Evolutionary conservation across 2,329 filamentous ascomycete species (phyloP), one percentile per base, ranked within the genome.

Genomic region (Pestalotiopsis sp.): DNA sequence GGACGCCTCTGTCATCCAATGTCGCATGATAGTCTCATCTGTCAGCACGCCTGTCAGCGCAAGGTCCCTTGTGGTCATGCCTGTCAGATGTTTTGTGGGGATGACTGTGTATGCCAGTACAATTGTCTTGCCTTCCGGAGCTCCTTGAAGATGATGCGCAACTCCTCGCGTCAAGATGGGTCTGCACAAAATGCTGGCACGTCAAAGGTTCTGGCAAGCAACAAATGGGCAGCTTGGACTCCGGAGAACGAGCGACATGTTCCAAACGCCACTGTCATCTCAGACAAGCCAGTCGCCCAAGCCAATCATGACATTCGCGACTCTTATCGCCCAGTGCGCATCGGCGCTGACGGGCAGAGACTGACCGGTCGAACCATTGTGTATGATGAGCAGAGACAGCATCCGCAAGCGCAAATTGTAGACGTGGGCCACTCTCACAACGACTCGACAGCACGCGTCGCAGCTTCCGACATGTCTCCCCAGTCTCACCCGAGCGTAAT

Each of bases 1-100:
- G 71, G 67, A 12, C 76, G 74, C 25, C 69, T 62, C 57, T 79
- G 77, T 27, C 77, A 79, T 65, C 77, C 76, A 76, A 68, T 76
- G 41, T 62, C 67, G 14, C 76, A 78, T 38, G 70, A 71, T 3
- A 70, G 69, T 23, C 63, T 79, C 7, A 72, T 74, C 36, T 79
- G 77, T 64, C 69, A 66, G 27, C n/a, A 71, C 13, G 72, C 74
- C 7, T 79, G 77, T 61, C 72, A 75, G 64, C 71, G 71, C 17
- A 31, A 60, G 12, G 67, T 79, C 20, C 59, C 23, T 2, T 79
- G 77, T 49, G 70, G 72, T 5, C 76, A 79, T 64, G 67, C 52
- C 25, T 79, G 77, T 64, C 66, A 72, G 59, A 67, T 68, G n/a
- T 7, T 70, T n/a, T 79, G 77, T 14, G 76, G 76, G 20, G 69